Evolutionary conservation across 192 early-diverging fungal genomes (phyloP), one percentile per base, ranked within the genome.

Genomic region (Rhizophlyctis rosea): DNA sequence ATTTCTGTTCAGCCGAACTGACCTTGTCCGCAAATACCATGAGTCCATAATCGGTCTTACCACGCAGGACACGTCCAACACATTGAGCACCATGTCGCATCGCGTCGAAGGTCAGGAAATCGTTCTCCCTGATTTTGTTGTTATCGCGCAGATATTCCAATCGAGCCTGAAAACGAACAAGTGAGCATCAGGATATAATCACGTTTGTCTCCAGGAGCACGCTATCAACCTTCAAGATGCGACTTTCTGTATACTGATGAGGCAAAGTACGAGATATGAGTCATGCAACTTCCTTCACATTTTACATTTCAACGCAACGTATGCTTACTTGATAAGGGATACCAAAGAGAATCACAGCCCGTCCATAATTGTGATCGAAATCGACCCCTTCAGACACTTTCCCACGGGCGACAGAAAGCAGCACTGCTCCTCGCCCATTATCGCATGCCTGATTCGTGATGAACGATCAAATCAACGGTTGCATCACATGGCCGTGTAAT

Each of bases 371-470:
- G 74, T 99, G 96, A 73, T 99, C 98, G 68, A 99, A 99, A 86
- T 99, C 98, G 65, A 99, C 97, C 35, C 98, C 98, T 76, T 98
- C 98, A 24, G 94, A 96, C 21, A 99, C 96, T 71, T 99, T 99
- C 11, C 98, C 98, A 33, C 98, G 88, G 18, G 98, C 98, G 28
- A 99, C 98, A 65, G 95, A 95, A 9, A 99, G 72, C 30, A 99
- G 74, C 36, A 99, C 91, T 0, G 98, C 98, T 2, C 98, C 98
- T 28, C 98, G 89, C 2, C 98, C 98, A 77, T 98, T 99, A 71
- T 96, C 90, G 72, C 98, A 99, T 16, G 91, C 91, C 71, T 87
- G 56, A 14, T 11, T 4, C n/a, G 29, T 33, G 32, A 32, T n/a
- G 11, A 55, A 66, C 28, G 1, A 14, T 4, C 23, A 54, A 31